Percentiles rank a stretch among this genome's conserved stretches.
phyloP scores from a whole-genome alignment of 108 stramenopile genomes.

The Cyclotella kingstonii region DNA sequence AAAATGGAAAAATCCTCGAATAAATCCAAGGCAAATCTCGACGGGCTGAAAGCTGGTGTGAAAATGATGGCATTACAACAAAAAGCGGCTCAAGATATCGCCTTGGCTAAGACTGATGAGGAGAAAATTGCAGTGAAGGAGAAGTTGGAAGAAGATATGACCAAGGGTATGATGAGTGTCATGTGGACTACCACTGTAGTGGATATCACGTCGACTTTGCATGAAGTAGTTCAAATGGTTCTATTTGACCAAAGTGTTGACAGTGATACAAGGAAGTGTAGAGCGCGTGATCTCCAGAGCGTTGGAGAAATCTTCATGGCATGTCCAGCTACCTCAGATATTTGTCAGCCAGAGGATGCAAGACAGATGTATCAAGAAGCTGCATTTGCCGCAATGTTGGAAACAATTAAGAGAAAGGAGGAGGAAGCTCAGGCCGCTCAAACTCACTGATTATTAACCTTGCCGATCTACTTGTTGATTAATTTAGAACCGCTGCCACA shows the following conservation, averaged over 20 bases:
- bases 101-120: slow-evolving; percentile 54
- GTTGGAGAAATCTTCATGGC: slow-evolving; percentile 68
- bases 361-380: slow-evolving; percentile 71
- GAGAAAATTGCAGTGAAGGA: slow-evolving; percentile 45
- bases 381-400: slow-evolving; percentile 75
- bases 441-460: slow-evolving; percentile 2
- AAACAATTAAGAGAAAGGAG: slow-evolving; percentile 79
- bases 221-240: slow-evolving; percentile 72
- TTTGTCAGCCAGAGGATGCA: slow-evolving; percentile 48
- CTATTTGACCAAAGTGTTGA: slow-evolving; percentile 66
- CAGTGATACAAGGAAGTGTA: slow-evolving; percentile 47
- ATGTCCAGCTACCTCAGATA: slow-evolving; percentile 40
- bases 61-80: slow-evolving; percentile 49
- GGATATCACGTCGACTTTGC: slow-evolving; percentile 76
- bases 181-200: slow-evolving; percentile 80
- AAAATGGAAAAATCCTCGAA: slow-evolving; percentile 34
- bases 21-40: slow-evolving; percentile 43
- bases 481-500: no score
- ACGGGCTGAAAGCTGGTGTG: slow-evolving; percentile 48
- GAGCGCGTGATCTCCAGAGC: slow-evolving; percentile 52
- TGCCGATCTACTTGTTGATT: no score
- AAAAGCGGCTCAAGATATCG: slow-evolving; percentile 52
- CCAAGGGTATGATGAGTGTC: slow-evolving; percentile 44
- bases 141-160: slow-evolving; percentile 50
- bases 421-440: slow-evolving; percentile 46